Evolutionary conservation across 208 protist species (phyloP).

Genomic region (Crithidia bombi): DNA sequence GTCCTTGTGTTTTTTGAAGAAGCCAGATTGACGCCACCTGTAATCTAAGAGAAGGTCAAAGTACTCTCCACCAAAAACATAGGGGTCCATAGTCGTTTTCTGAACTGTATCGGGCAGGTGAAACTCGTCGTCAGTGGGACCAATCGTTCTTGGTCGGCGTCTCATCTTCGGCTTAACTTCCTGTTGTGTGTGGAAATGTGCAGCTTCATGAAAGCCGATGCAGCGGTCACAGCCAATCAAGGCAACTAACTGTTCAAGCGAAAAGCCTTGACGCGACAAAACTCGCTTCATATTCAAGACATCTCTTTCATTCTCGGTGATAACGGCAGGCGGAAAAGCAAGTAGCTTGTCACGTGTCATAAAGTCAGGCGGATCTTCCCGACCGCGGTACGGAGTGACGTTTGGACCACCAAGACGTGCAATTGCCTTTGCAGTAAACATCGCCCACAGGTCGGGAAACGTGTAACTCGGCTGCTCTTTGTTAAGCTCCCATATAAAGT

Average conservation of each 20-base stretch:
- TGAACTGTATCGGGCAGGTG: conserved; percentile 53
- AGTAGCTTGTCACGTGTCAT: conserved; percentile 35
- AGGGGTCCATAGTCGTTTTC: conserved; percentile 86
- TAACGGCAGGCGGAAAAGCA: conserved; percentile 42
- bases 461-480: conserved; percentile 67
- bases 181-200: conserved; percentile 75
- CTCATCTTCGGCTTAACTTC: conserved; percentile 73
- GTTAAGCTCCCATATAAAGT: conserved; percentile 68
- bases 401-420: conserved; percentile 78
- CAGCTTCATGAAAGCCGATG: conserved; percentile 78
- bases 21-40: conserved; percentile 62
- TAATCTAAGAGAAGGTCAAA: conserved; percentile 87
- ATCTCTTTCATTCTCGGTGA: conserved; percentile 66
- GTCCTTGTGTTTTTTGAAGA: conserved; percentile 35
- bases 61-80: conserved; percentile 88
- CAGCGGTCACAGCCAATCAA: conserved; percentile 69
- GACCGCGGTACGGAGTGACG: conserved; percentile 55
- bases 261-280: conserved; percentile 68
- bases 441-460: conserved; percentile 84
- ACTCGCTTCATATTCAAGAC: conserved; percentile 79
- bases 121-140: conserved; percentile 52
- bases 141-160: conserved; percentile 31
- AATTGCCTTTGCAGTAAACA: conserved; percentile 75
- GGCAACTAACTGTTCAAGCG: conserved; percentile 78
- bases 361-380: conserved; percentile 46